Percentiles rank a stretch among this genome's conserved stretches.
Evolutionary conservation across 1,284 basidiomycete species (phyloP).

Genomic region (Rhodotorula sp.): DNA sequence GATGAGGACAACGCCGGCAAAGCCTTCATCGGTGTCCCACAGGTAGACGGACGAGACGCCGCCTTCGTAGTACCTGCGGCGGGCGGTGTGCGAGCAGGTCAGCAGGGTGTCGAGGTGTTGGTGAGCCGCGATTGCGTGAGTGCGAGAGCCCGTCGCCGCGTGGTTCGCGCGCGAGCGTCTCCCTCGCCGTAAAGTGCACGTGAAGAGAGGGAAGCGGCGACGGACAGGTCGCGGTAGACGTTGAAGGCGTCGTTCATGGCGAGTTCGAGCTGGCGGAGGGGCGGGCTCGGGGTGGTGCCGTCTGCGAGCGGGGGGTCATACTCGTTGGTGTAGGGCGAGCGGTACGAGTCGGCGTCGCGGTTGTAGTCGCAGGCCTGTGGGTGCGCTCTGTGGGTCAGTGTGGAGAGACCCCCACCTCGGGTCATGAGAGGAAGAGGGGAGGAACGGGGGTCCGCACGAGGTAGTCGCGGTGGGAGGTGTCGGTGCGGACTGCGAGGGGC

Average conservation of each 20-base stretch:
- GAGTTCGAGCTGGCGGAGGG: slow-evolving; percentile 87
- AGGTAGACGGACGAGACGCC: slow-evolving; percentile 97
- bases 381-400: neutral
- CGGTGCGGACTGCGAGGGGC: slow-evolving; percentile 78
- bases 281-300: slow-evolving; percentile 78
- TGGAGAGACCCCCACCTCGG: too few relatives aligned
- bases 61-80: slow-evolving; percentile 87
- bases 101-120: neutral
- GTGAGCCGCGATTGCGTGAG: neutral
- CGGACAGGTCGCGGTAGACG: slow-evolving; percentile 90
- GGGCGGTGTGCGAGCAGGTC: too few relatives aligned
- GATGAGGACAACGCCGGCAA: slow-evolving; percentile 93
- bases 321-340: slow-evolving; percentile 96
- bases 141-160: neutral
- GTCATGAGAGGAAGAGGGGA: neutral
- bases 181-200: neutral
- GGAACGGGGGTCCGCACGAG: slow-evolving; percentile 65
- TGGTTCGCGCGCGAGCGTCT: too few relatives aligned
- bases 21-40: slow-evolving; percentile 97
- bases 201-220: neutral
- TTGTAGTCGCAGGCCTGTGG: slow-evolving; percentile 72
- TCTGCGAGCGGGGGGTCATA: slow-evolving; percentile 86
- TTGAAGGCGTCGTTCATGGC: slow-evolving; percentile 95
- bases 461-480: slow-evolving; percentile 81
- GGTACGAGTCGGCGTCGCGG: slow-evolving; percentile 89